Conservation (phyloP, 192 early-diverging fungal genomes). For the Pilaira anomala region DNA sequence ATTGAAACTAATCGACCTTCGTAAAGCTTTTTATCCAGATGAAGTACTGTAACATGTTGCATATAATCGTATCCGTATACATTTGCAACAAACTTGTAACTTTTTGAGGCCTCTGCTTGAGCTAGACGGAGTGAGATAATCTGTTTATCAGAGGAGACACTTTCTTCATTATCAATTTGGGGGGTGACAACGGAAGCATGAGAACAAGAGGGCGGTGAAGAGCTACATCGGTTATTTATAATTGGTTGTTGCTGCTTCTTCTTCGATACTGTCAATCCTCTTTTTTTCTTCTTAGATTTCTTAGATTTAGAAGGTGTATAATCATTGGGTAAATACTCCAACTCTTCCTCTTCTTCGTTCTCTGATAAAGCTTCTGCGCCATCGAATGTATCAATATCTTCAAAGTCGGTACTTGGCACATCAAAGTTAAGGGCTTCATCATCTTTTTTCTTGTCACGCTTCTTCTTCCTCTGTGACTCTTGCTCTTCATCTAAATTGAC, state of each 20-base stretch:
- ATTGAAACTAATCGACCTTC: conserved; percentile 38
- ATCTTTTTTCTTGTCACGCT: conserved; percentile 5
- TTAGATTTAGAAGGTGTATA: neutral
- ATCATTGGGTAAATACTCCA: neutral
- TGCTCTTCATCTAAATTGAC: conserved; percentile 3
- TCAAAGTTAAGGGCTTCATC: neutral
- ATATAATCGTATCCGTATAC: conserved; percentile 38
- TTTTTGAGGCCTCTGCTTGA: conserved; percentile 6
- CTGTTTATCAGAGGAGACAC: neutral
- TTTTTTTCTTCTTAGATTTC: conserved; percentile 1
- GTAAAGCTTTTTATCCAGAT: conserved; percentile 38
- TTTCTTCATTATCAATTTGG: neutral
- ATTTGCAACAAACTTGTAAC: conserved; percentile 31
- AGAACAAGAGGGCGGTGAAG: neutral
- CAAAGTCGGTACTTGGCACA: neutral
- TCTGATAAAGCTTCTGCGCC: neutral
- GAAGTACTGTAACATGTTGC: conserved; percentile 39
- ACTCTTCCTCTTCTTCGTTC: neutral
- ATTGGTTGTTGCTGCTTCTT: neutral
- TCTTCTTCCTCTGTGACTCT: conserved; percentile 5
- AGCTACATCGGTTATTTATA: neutral
- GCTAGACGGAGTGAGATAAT: conserved; percentile 1
- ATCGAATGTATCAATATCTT: neutral
- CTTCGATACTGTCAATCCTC: neutral
- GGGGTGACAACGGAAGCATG: neutral